phyloP scores from a whole-genome alignment of 2,329 filamentous ascomycete species.

The Fusarium sp. region DNA sequence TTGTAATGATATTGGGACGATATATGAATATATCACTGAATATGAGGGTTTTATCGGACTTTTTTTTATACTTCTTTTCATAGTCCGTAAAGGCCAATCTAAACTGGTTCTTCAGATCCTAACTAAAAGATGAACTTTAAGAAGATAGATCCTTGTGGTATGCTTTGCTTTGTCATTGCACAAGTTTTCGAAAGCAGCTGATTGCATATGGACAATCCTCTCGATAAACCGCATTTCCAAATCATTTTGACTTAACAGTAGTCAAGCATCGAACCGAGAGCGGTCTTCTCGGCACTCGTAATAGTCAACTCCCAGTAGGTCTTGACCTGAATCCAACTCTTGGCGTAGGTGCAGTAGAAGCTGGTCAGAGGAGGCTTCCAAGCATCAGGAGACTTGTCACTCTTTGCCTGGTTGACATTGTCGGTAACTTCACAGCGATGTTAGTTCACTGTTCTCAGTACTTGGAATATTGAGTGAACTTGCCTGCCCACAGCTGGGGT shows the following conservation, averaged over 20 bases:
- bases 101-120: background rate
- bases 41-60: background rate
- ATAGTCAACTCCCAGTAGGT: constrained; percentile 75
- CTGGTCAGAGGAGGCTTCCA: constrained; percentile 79
- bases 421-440: constrained; percentile 69
- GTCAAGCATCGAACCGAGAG: constrained; percentile 62
- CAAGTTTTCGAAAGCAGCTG: background rate
- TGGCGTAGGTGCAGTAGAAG: constrained; percentile 84
- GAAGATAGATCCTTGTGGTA: background rate
- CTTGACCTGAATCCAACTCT: constrained; percentile 84
- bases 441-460: background rate
- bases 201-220: constrained; percentile 3
- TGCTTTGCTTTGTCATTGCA: background rate
- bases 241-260: constrained; percentile 43
- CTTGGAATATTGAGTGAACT: background rate
- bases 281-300: constrained; percentile 78
- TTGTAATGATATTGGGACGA: constrained; percentile 35
- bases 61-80: background rate
- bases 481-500: constrained; percentile 77
- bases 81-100: background rate
- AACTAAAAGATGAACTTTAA: background rate
- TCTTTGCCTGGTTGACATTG: constrained; percentile 78
- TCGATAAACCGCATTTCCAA: background rate
- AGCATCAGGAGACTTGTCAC: constrained; percentile 78
- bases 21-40: constrained; percentile 20